Evolutionary conservation across 306 rosid species (phyloP).

Genomic region (Sphenostylis stenocarpa): DNA sequence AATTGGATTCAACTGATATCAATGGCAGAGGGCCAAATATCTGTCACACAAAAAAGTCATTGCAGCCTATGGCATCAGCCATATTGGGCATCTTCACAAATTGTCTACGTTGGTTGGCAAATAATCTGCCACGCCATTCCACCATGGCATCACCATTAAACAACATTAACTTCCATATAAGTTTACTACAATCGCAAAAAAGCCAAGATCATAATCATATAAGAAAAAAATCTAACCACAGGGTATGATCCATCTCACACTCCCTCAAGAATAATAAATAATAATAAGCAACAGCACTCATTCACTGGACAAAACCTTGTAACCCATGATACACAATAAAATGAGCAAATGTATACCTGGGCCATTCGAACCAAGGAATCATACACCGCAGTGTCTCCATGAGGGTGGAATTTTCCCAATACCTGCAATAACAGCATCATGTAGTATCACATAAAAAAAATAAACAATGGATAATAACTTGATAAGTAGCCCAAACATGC

Average conservation of each 20-base stretch:
- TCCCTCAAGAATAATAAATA: neutral
- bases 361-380: slow-evolving; percentile 98
- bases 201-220: neutral
- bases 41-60: no score
- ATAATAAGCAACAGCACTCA: neutral
- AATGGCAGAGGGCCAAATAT: no score
- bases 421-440: slow-evolving; percentile 54
- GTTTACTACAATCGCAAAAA: neutral
- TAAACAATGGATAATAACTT: neutral
- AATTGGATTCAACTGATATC: no score
- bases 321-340: neutral
- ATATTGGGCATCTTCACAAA: no score
- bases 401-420: slow-evolving; percentile 95
- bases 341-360: slow-evolving; percentile 86
- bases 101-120: no score
- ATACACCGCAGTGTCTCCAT: slow-evolving; percentile 92
- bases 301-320: neutral
- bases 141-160: no score
- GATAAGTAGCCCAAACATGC: slow-evolving; percentile 4
- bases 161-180: no score
- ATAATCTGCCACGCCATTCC: no score
- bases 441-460: slow-evolving; percentile 6
- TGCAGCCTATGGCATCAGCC: no score
- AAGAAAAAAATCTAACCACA: neutral
- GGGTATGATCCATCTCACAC: neutral